Evolutionary conservation across 345 rosid species (phyloP).

Genomic region (Lepidium didymum): DNA sequence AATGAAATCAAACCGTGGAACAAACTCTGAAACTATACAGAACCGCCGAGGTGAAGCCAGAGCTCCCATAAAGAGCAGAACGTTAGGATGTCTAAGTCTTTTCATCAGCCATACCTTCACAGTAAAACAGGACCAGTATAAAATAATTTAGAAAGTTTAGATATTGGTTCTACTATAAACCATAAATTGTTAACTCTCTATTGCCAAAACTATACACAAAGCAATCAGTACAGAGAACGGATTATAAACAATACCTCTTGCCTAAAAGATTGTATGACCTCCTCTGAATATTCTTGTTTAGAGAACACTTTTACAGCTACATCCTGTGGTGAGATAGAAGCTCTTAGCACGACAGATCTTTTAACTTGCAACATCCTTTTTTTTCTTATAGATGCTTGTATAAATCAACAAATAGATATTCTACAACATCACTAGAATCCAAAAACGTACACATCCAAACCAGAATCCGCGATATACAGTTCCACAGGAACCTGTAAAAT

Average conservation of each 20-base stretch:
- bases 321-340: slow-evolving; percentile 53
- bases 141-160: not conserved
- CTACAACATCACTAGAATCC: slow-evolving; percentile 18
- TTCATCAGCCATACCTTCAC: slow-evolving; percentile 82
- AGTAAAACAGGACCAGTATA: slow-evolving; percentile 4
- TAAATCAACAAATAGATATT: slow-evolving; percentile 21
- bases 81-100: slow-evolving; percentile 90
- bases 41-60: slow-evolving; percentile 81
- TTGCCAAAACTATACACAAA: not conserved
- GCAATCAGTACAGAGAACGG: not conserved
- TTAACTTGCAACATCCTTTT: not conserved
- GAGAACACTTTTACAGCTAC: slow-evolving; percentile 96
- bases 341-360: slow-evolving; percentile 8
- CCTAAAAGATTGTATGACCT: slow-evolving; percentile 59
- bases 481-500: slow-evolving; percentile 86
- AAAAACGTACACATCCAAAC: slow-evolving; percentile 95
- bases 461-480: slow-evolving; percentile 93
- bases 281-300: slow-evolving; percentile 85
- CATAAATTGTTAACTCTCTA: not conserved
- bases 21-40: slow-evolving; percentile 94
- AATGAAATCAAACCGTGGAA: slow-evolving; percentile 65
- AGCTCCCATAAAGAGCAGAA: slow-evolving; percentile 94
- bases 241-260: slow-evolving; percentile 58
- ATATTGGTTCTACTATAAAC: not conserved
- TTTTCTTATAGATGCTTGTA: not conserved